Percentiles rank a stretch among this genome's conserved stretches.
Conservation (phyloP, 1,139 yeast genomes). For the Casaregolazyma suthepensis region DNA sequence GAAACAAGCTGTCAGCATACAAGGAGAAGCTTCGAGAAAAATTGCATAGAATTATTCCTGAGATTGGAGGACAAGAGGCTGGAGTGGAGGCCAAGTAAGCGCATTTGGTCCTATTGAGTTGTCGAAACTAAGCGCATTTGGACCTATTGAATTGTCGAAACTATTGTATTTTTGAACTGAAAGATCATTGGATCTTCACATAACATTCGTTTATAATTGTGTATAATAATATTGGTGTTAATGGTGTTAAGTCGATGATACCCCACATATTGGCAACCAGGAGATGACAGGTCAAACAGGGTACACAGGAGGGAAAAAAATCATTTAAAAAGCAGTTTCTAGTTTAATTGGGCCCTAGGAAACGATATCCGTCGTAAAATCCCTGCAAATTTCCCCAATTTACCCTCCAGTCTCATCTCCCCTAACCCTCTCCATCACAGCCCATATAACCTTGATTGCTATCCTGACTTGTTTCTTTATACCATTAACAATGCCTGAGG, state of each 20-base stretch:
- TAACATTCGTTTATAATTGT: not conserved
- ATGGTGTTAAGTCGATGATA: not conserved
- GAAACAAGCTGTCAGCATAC: not conserved
- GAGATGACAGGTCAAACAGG: not conserved
- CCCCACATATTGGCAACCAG: not conserved
- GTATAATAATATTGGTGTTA: not conserved
- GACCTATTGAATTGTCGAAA: not conserved
- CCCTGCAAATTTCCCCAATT: not conserved
- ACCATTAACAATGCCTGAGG: conserved; percentile 1
- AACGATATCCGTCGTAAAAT: not conserved
- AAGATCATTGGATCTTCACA: not conserved
- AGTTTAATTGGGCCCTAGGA: not conserved
- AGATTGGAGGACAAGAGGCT: not conserved
- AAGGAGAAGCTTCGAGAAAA: not conserved
- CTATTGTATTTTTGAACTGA: not conserved
- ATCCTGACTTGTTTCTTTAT: not conserved
- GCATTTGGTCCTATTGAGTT: not conserved
- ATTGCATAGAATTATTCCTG: not conserved
- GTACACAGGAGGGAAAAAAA: not conserved
- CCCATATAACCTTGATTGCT: not conserved
- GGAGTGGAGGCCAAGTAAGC: not conserved
- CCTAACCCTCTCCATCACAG: not conserved
- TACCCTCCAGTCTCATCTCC: not conserved
- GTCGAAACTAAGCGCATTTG: not conserved
- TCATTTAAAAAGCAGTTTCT: not conserved